Evolutionary conservation across 2,329 filamentous ascomycete genomes (phyloP).

Genomic region (Dactylonectria estremocensis): DNA sequence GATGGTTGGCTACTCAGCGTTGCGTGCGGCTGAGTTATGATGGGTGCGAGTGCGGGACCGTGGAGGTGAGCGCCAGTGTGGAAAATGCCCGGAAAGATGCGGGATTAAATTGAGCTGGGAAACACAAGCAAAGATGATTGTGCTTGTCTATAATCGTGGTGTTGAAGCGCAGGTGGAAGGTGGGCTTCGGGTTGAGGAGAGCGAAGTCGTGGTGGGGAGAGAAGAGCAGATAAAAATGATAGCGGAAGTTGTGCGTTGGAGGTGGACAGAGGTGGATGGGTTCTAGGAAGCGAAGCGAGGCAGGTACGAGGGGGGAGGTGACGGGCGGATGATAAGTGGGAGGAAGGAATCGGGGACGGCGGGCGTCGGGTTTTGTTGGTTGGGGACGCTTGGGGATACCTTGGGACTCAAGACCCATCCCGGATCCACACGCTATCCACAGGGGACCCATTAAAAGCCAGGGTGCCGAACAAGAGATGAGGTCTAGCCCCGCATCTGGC

Average conservation of each 20-base stretch:
- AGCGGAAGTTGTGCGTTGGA: conserved; percentile 41
- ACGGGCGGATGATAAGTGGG: conserved; percentile 47
- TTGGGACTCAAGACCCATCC: conserved; percentile 30
- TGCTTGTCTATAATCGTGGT: conserved; percentile 34
- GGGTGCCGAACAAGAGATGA: conserved; percentile 45
- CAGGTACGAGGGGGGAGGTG: conserved; percentile 46
- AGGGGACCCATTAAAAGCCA: conserved; percentile 30
- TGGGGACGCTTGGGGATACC: conserved; percentile 45
- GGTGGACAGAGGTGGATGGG: conserved; percentile 40
- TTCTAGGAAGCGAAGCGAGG: conserved; percentile 45
- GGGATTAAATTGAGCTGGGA: conserved; percentile 47
- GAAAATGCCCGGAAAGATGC: conserved; percentile 41
- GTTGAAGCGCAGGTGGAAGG: conserved; percentile 34
- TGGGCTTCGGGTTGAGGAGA: conserved; percentile 29
- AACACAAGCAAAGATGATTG: conserved; percentile 37
- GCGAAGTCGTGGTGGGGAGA: conserved; percentile 22
- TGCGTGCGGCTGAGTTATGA: conserved; percentile 16
- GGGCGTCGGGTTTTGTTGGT: conserved; percentile 52
- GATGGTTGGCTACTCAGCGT: conserved; percentile 24
- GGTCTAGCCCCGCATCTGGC: conserved; percentile 43
- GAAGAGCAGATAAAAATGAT: conserved; percentile 38
- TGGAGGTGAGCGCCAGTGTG: conserved; percentile 26
- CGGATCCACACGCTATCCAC: conserved; percentile 28
- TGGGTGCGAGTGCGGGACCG: conserved; percentile 18
- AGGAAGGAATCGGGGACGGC: conserved; percentile 47